These are phyloP conservation scores for Fusarium newnesense DNA, from an alignment of 2,329 filamentous ascomycete species.

Conservation along the genomic window DNA sequence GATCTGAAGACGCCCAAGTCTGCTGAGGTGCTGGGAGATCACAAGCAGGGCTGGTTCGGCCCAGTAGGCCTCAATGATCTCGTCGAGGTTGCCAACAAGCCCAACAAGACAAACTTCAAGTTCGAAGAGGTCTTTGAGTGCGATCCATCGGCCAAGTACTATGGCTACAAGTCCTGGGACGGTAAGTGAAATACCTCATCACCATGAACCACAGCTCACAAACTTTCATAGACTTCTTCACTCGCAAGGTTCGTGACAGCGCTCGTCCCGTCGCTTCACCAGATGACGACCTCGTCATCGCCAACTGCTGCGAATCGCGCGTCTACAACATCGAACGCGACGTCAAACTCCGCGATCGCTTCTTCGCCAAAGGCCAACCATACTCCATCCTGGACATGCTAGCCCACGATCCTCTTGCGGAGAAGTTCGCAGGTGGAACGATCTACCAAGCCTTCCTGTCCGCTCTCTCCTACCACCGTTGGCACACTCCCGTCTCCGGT, in stretches of 20 bases:
- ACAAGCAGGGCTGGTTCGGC: slow-evolving; percentile 65
- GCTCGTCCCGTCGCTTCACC: slow-evolving; percentile 68
- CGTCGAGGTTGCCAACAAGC: slow-evolving; percentile 62
- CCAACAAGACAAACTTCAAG: slow-evolving; percentile 52
- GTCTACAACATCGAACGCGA: slow-evolving; percentile 63
- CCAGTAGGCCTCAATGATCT: slow-evolving; percentile 58
- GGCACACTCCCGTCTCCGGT: slow-evolving; percentile 76
- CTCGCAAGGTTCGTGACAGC: slow-evolving; percentile 62
- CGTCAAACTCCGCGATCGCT: slow-evolving; percentile 66
- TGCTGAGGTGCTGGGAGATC: slow-evolving; percentile 58
- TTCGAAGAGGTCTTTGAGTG: slow-evolving; percentile 72
- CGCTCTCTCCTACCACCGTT: slow-evolving; percentile 75
- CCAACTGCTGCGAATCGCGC: slow-evolving; percentile 73
- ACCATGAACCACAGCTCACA: neutral
- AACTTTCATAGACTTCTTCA: slow-evolving; percentile 67
- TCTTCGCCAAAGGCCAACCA: slow-evolving; percentile 76
- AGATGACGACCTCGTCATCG: slow-evolving; percentile 64
- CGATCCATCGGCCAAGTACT: slow-evolving; percentile 62
- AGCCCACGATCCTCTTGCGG: slow-evolving; percentile 61
- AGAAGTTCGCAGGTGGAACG: slow-evolving; percentile 69
- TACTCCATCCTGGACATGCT: slow-evolving; percentile 75
- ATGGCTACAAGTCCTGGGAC: slow-evolving; percentile 76
- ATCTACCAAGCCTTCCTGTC: slow-evolving; percentile 78
- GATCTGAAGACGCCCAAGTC: slow-evolving; percentile 60
- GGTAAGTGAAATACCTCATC: slow-evolving; percentile 44